Evolutionary conservation across 768 basidiomycete genomes (phyloP).

Genomic region (Mycena polygramma): DNA sequence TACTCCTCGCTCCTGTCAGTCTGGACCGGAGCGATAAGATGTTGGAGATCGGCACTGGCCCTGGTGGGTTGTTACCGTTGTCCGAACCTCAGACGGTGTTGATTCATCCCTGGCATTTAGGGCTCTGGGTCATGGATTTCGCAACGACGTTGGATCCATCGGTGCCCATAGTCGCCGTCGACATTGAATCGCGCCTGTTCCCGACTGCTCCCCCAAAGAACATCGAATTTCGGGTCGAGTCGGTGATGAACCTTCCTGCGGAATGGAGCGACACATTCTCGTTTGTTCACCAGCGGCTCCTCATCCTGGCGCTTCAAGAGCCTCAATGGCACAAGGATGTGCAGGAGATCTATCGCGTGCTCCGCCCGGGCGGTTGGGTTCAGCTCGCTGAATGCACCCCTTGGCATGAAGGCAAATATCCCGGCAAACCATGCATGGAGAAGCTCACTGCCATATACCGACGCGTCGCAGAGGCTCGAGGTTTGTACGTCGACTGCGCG

Average conservation of each 20-base stretch:
- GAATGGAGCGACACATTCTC: constrained; percentile 35
- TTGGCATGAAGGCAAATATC: constrained; percentile 22
- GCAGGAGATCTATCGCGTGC: constrained; percentile 34
- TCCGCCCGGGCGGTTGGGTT: constrained; percentile 36
- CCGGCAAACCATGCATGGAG: constrained; percentile 29
- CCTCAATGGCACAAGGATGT: constrained; percentile 31
- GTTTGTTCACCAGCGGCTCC: constrained; percentile 38
- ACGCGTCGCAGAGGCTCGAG: constrained; percentile 15
- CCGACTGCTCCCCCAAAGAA: constrained; percentile 24
- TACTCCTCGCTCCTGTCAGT: constrained; percentile 27
- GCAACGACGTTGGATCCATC: constrained; percentile 27
- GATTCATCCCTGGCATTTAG: neutral
- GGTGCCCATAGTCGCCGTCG: constrained; percentile 33
- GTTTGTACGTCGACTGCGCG: constrained; percentile 28
- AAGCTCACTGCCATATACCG: constrained; percentile 23
- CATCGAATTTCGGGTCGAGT: constrained; percentile 27
- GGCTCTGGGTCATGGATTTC: constrained; percentile 27
- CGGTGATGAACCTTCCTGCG: constrained; percentile 21
- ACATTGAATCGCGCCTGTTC: constrained; percentile 30
- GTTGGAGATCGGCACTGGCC: constrained; percentile 32
- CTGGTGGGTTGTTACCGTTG: constrained; percentile 15
- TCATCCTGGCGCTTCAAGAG: constrained; percentile 24
- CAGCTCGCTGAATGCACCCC: constrained; percentile 32
- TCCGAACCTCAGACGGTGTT: neutral
- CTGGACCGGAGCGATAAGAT: constrained; percentile 24